These are phyloP conservation scores for Stylosanthes scabra DNA, from an alignment of 331 rosid species.

Conservation along the genomic window DNA sequence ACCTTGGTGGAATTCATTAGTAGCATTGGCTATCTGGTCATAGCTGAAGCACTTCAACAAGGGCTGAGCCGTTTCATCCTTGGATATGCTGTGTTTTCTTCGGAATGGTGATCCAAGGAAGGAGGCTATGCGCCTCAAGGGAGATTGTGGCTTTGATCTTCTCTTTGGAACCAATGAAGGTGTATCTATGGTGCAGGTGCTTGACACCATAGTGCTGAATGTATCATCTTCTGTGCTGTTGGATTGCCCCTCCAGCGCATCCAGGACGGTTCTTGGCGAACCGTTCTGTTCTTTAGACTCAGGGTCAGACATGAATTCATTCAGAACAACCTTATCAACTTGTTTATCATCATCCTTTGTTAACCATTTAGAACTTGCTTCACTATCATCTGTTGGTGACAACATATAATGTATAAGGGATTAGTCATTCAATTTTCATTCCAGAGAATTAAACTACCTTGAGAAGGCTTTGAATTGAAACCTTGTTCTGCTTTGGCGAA, in stretches of 20 bases:
- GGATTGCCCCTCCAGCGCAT: constrained; percentile 61
- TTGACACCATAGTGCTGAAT: constrained; percentile 64
- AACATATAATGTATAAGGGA: constrained; percentile 9
- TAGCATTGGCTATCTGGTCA: constrained; percentile 70
- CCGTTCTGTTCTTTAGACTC: constrained; percentile 34
- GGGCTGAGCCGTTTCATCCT: constrained; percentile 56
- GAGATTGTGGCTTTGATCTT: constrained; percentile 55
- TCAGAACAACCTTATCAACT: constrained; percentile 41
- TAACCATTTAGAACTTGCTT: constrained; percentile 43
- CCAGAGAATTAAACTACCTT: constrained; percentile 54
- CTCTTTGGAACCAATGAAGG: constrained; percentile 45
- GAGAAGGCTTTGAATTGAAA: constrained; percentile 41
- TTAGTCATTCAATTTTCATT: not conserved
- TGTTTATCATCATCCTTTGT: constrained; percentile 31
- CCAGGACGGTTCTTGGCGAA: constrained; percentile 65
- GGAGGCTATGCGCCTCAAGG: constrained; percentile 62
- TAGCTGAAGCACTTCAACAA: constrained; percentile 79
- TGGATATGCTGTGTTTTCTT: constrained; percentile 48
- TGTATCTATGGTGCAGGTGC: constrained; percentile 55
- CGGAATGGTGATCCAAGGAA: constrained; percentile 75
- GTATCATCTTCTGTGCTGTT: constrained; percentile 81
- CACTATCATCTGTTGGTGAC: constrained; percentile 40
- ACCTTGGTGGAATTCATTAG: constrained; percentile 80
- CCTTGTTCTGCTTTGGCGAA: constrained; percentile 37
- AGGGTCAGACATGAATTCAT: constrained; percentile 40